A percentile compares a stretch with the other conserved stretches of the same genome.
Evolutionary conservation across 441 rosid species (phyloP).

Genomic region (Dalechampia spathulata): DNA sequence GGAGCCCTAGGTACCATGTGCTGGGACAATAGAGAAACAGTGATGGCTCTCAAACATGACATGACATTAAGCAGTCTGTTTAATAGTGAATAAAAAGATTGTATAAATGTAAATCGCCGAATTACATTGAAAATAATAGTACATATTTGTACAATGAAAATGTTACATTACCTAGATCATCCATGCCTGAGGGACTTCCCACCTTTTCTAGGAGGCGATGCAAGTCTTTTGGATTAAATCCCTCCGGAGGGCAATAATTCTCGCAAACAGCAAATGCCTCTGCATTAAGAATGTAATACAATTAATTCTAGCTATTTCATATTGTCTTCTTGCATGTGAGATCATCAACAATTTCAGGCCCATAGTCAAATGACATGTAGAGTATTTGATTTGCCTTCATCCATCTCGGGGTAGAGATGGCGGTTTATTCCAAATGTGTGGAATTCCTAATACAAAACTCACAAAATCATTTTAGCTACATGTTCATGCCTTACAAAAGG

Average conservation of each 20-base stretch:
- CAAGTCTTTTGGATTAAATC: conserved; percentile 76
- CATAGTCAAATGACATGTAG: no score
- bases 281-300: conserved; percentile 27
- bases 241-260: conserved; percentile 87
- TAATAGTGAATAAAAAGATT: neutral
- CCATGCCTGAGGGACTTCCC: conserved; percentile 89
- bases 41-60: neutral
- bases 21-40: conserved; percentile 7
- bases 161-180: conserved; percentile 57
- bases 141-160: neutral
- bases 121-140: neutral
- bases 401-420: neutral
- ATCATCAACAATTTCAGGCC: neutral
- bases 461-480: neutral
- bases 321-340: neutral
- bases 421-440: neutral
- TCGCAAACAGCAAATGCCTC: conserved; percentile 99
- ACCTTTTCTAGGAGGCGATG: conserved; percentile 83
- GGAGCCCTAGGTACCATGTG: no score
- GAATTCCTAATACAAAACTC: neutral
- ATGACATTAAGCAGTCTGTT: no score
- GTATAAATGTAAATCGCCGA: neutral
- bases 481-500: neutral
- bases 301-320: conserved; percentile 15
- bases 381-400: neutral